Base-by-base conservation (phyloP, 1,139 yeast species). In the Protomyces gravidus region DNA sequence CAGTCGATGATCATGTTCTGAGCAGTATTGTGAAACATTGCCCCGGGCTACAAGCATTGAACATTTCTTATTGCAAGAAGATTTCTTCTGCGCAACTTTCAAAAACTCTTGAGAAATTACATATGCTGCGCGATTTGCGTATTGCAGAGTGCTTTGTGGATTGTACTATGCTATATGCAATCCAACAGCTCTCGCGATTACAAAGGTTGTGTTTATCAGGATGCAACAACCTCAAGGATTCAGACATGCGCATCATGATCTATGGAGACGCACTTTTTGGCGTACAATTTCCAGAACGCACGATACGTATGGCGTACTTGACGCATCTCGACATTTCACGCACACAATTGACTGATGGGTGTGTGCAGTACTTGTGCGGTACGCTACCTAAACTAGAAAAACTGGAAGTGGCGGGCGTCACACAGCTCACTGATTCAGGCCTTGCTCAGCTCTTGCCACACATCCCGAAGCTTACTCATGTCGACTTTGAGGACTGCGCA, bases 401-500 rank as follows among this genome's bases (percentile, higher is more conserved):
- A 17, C 57, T 64, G 36, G 61, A 62, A 26, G 17, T 63, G 6
- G 47, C 61, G 6, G 63, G 62, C 9, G 30, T 56, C 7, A 23
- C 56, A 3, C 19, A 30, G 15, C 7, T 64, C 26, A 50, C 60
- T 7, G 65, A 63, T 26, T 59, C 40, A 19, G 64, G 62, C 3
- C 17, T 64, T 17, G 19, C 26, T 7, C 39, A 48, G n/a, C 49
- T 64, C 15, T 23, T 64, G 40, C 60, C 49, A 15, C 58, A 61
- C 5, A 27, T 57, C 11, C 61, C 61, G 21, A 28, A 45, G 9
- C 45, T 64, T n/a, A 23, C 45, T 9, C 64, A 49, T 40, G 42
- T 64, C n/a, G 66, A 64, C 50, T 61, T 65, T 49, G 66, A 63
- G 39, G 60, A 55, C 23, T 55, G 62, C 36, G 30, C 26, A 3